These are phyloP conservation scores for Chlorencoelia australis DNA, from an alignment of 2,329 filamentous ascomycete genomes.

Conservation along the genomic window DNA sequence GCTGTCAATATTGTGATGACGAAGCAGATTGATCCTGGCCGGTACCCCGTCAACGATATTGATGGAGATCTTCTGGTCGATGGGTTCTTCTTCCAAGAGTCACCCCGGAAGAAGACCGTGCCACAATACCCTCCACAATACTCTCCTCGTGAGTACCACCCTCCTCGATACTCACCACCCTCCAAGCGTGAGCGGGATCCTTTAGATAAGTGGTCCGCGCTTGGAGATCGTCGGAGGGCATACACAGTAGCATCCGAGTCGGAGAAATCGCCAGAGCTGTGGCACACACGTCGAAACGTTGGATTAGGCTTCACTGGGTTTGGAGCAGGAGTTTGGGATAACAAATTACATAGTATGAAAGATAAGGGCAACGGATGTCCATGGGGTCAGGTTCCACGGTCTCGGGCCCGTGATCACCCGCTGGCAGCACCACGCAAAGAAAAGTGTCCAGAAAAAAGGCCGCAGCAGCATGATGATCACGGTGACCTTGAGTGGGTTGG, in stretches of 20 bases:
- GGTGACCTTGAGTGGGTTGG: slow-evolving; percentile 90
- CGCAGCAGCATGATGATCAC: slow-evolving; percentile 43
- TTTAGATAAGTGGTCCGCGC: slow-evolving; percentile 79
- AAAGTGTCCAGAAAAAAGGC: slow-evolving; percentile 34
- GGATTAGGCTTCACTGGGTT: slow-evolving; percentile 39
- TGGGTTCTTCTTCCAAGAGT: slow-evolving; percentile 65
- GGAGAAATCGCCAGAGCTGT: slow-evolving; percentile 38
- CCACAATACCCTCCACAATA: slow-evolving; percentile 27
- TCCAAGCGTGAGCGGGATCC: slow-evolving; percentile 49
- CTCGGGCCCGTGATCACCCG: slow-evolving; percentile 36
- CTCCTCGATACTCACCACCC: slow-evolving; percentile 51
- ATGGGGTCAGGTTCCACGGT: slow-evolving; percentile 36
- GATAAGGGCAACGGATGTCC: slow-evolving; percentile 36
- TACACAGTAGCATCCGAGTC: slow-evolving; percentile 42
- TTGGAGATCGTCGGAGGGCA: slow-evolving; percentile 75
- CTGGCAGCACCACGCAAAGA: slow-evolving; percentile 31
- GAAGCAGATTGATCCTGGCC: slow-evolving; percentile 28
- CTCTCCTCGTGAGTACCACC: slow-evolving; percentile 28
- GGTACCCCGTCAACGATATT: slow-evolving; percentile 37
- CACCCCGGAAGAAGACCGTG: slow-evolving; percentile 32
- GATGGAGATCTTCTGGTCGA: slow-evolving; percentile 58
- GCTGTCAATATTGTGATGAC: slow-evolving; percentile 37
- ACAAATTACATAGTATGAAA: slow-evolving; percentile 25
- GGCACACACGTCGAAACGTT: slow-evolving; percentile 35
- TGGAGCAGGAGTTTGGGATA: slow-evolving; percentile 29